Base-by-base conservation (phyloP, 768 basidiomycete species). In the Psilocybe azurescens region DNA sequence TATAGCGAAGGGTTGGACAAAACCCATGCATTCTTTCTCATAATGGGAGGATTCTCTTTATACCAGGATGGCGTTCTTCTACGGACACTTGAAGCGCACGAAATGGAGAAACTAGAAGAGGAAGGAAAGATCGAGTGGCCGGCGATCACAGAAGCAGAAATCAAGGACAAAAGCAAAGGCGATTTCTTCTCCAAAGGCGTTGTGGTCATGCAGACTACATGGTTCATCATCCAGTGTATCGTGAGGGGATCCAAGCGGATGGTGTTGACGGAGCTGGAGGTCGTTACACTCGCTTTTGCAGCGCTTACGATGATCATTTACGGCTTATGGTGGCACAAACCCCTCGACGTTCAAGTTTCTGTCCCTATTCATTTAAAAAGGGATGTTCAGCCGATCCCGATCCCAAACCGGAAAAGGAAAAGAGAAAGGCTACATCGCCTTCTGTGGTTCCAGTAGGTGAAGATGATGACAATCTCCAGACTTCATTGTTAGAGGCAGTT, bases 311-410 rank as follows among this genome's bases (percentile, higher is more conserved):
- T 70, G 11, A 59, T 70, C 9, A 73, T 68, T 11, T 79, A 77
- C 60, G 36, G 55, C 0, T 51, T 76, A 1, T 80, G 80, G 79
- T 79, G 75, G 78, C 39, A 72, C 30, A 81, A 81, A 65, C 80
- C 79, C 2, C 68, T 74, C 9, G 73, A 75, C 56, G 73, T 79
- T 0, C 64, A 62, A 4, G 20, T 61, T 3, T 56, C 53, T 8
- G 33, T 52, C 8, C 65, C 51, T 11, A 36, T 63, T 11, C 58
- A 56, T 50, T 32, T 56, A 14, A 57, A 62, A n/a, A 41, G 16
- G 30, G 46, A 16, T 28, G 39, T 24, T 13, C 24, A 18, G 39
- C 14, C n/a, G 20, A 16, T n/a, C 10, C 11, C 11, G 30, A 60
- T n/a, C n/a, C n/a, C n/a, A n/a, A n/a, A n/a, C n/a, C n/a, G 20